Evolutionary conservation across 164 flowering plant species (phyloP), one percentile per base, ranked within the genome.

Genomic region (Brasenia schreberi): DNA sequence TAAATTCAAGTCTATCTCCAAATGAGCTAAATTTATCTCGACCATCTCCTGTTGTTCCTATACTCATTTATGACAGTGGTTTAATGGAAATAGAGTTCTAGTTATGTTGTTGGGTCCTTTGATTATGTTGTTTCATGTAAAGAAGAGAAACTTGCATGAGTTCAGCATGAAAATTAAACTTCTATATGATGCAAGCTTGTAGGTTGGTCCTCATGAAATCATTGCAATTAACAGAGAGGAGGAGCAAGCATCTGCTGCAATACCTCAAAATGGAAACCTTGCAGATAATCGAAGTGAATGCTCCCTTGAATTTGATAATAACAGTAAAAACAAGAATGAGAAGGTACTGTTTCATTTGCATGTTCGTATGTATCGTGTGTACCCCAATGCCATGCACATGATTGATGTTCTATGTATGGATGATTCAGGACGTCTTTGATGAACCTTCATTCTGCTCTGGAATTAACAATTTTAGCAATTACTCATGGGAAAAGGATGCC

Each of bases 131-230:
- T 23, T 23, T 23, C 27, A 23, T 23, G 27, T 23, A 23, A 23
- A 23, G 27, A 23, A 23, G 27, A 23, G 27, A 23, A 23, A 23
- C 27, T 23, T 23, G 2, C 27, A 23, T 23, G 27, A 23, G 27
- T 23, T 23, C 27, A 23, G 27, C 27, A 23, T 23, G 27, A 45
- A 45, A 7, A 45, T 12, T 60, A n/a, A 18, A 60, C 63, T 60
- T 6, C 27, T 17, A 18, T 60, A 9, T 60, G 19, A 60, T 60
- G 63, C 19, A 60, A 60, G 53, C 66, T 75, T 45, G n/a, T 81
- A 94, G 98, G 98, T 89, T 73, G 85, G 68, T 42, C 97, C 97
- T 53, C 59, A 68, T 74, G 91, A 89, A 72, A 83, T 94, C 67
- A 70, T 77, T 66, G 78, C 76, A 42, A 67, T 86, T 62, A 84